A percentile compares a stretch with the other conserved stretches of the same genome.
Evolutionary conservation across 225 moss, liverwort and hornwort species (phyloP).

Genomic region (Sphagnum tenellum): DNA sequence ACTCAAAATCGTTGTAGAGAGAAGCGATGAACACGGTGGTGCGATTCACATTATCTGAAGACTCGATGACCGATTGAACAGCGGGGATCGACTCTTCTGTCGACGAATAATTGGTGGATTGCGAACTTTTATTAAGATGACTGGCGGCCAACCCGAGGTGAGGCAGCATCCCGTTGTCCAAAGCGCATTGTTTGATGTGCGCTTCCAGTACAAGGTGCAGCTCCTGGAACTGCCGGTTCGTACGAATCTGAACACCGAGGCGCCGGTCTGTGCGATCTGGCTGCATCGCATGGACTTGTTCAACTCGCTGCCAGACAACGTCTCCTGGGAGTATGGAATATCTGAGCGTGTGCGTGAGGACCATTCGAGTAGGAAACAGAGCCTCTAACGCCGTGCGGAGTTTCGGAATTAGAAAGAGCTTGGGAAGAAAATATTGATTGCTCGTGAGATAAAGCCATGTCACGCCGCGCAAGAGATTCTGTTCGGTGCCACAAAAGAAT

Average conservation of each 20-base stretch:
- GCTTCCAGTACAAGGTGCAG: slow-evolving; percentile 18
- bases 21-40: slow-evolving; percentile 64
- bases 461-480: slow-evolving; percentile 34
- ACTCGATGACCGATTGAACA: too few relatives aligned
- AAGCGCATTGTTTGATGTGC: slow-evolving; percentile 18
- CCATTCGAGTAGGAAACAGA: slow-evolving; percentile 52
- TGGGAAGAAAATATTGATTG: slow-evolving; percentile 66
- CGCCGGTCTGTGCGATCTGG: neutral
- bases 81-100: too few relatives aligned
- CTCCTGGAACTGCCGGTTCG: slow-evolving; percentile 7
- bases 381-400: slow-evolving; percentile 61
- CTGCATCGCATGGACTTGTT: slow-evolving; percentile 13
- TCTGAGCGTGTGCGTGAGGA: slow-evolving; percentile 58
- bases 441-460: slow-evolving; percentile 73
- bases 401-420: slow-evolving; percentile 54
- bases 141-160: neutral
- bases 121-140: too few relatives aligned
- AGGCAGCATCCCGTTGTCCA: slow-evolving; percentile 27
- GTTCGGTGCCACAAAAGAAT: slow-evolving; percentile 71
- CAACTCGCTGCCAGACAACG: slow-evolving; percentile 52
- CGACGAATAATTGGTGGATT: too few relatives aligned
- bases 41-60: too few relatives aligned
- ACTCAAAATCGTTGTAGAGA: slow-evolving; percentile 53
- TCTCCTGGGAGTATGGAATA: slow-evolving; percentile 50
- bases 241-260: slow-evolving; percentile 29